Percentiles rank a stretch among this genome's conserved stretches.
Evolutionary conservation across 108 stramenopile genomes (phyloP).

Genomic region (Conticribra weissflogii): DNA sequence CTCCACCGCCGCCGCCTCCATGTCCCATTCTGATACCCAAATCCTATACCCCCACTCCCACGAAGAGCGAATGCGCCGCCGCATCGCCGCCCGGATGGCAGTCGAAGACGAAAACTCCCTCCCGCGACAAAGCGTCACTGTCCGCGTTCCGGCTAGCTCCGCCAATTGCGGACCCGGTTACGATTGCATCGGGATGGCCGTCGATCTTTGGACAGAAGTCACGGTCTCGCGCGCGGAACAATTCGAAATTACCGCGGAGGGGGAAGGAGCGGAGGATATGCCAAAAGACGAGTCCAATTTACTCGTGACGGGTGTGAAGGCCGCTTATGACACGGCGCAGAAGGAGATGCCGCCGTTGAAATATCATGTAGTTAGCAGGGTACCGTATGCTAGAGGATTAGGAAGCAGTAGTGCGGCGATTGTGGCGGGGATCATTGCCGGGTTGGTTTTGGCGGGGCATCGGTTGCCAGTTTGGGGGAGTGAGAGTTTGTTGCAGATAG

Average conservation of each 20-base stretch:
- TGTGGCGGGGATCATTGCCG: conserved; percentile 97
- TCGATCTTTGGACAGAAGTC: conserved; percentile 98
- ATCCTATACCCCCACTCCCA: conserved; percentile 84
- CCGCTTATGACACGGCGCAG: conserved; percentile 93
- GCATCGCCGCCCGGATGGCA: conserved; percentile 79
- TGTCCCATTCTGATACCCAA: conserved; percentile 18
- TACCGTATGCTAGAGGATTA: conserved; percentile 96
- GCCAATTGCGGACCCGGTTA: conserved; percentile 99
- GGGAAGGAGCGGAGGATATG: conserved; percentile 88
- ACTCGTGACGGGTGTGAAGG: conserved; percentile 90
- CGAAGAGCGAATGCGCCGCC: conserved; percentile 88
- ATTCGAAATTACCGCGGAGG: conserved; percentile 92
- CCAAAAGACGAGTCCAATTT: conserved; percentile 90
- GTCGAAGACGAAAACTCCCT: conserved; percentile 85
- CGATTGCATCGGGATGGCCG: conserved; percentile 97
- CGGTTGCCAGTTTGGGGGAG: conserved; percentile 93
- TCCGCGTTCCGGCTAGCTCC: conserved; percentile 97
- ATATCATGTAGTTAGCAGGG: conserved; percentile 90
- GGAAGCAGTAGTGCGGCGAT: conserved; percentile 97
- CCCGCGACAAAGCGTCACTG: conserved; percentile 87
- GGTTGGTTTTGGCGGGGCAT: conserved; percentile 96
- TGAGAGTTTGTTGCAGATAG: conserved; percentile 96
- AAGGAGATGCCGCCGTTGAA: conserved; percentile 92
- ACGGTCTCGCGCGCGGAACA: conserved; percentile 88
- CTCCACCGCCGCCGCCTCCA: not conserved